Percentiles rank a stretch among this genome's conserved stretches.
Evolutionary conservation across 2,329 filamentous ascomycete species (phyloP).

Genomic region (Apiospora arundinis): DNA sequence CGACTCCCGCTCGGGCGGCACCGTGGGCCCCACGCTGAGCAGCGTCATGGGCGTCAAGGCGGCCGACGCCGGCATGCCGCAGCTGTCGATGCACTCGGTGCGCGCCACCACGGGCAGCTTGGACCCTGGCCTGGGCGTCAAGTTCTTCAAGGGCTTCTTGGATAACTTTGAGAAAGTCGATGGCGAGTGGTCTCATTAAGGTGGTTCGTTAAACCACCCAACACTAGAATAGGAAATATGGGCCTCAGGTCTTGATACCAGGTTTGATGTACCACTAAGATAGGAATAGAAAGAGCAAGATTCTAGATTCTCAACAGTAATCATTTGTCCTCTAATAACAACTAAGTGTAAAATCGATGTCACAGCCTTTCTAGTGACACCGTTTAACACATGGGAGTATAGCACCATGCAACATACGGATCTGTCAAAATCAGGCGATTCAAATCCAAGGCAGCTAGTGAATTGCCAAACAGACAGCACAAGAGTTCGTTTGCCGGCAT

Average conservation of each 20-base stretch:
- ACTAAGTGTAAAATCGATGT: too few species aligned
- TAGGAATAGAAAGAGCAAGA: too few species aligned
- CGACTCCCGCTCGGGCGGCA: slow-evolving; percentile 86
- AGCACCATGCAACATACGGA: too few species aligned
- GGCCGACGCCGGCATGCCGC: slow-evolving; percentile 87
- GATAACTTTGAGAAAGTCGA: slow-evolving; percentile 87
- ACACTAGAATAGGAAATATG: neutral
- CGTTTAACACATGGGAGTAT: too few species aligned
- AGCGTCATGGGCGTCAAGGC: slow-evolving; percentile 80
- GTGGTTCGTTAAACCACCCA: neutral
- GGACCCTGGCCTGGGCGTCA: slow-evolving; percentile 87
- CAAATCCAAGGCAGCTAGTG: too few species aligned
- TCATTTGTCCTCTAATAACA: too few species aligned
- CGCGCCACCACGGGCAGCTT: slow-evolving; percentile 84
- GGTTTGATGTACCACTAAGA: too few species aligned
- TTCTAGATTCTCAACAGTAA: too few species aligned
- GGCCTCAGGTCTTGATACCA: neutral
- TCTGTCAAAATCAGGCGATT: too few species aligned
- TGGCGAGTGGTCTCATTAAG: slow-evolving; percentile 67
- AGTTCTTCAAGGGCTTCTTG: slow-evolving; percentile 88
- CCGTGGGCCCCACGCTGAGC: slow-evolving; percentile 91
- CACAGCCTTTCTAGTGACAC: too few species aligned
- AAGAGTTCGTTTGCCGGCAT: too few species aligned
- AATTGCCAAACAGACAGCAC: too few species aligned
- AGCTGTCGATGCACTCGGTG: slow-evolving; percentile 93